Evolutionary conservation across 306 rosid genomes (phyloP), one percentile per base, ranked within the genome.

Genomic region (Trifolium dubium): DNA sequence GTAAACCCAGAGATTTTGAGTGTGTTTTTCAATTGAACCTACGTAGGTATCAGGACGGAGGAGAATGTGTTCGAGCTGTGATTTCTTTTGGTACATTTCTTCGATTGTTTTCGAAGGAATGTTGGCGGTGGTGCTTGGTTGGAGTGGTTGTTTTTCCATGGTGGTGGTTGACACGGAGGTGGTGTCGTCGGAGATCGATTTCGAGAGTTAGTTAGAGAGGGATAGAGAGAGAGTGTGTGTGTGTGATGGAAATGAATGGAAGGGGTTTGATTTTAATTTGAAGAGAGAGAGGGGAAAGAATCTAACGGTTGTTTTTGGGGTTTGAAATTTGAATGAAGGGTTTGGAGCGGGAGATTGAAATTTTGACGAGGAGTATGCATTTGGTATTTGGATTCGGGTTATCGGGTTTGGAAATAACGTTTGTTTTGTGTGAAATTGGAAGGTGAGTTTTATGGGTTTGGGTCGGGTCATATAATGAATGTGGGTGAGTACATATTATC

Each of bases 1-100:
- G 84, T 81, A 94, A 13, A 94, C 86, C 98, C 98, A 94, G 0
- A 94, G 92, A 3, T 53, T 80, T 18, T 89, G 96, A 3, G 96
- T 87, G 88, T 94, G 97, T 65, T 87, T 91, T 81, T 94, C 98
- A 3, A 94, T 83, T 13, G 98, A 94, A 0, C 98, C 98, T 1
- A 94, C 89, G 75, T 94, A 94, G 74, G 98, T 94, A 55, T 94
- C 98, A 0, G 98, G 97, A 1, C 98, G 87, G 75, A 94, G 98
- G 1, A 94, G 86, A 72, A 94, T 89, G 89, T 94, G 98, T 63
- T 94, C 98, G 5, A 94, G 97, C 90, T 94, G 98, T 3, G 92
- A 44, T 75, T 91, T 92, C 80, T 91, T 92, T 86, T 94, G 97
- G 85, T 92, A 94, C 92, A 89, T 82, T 41, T 91, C 92, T 15